Evolutionary conservation across 768 basidiomycete species (phyloP).

Genomic region (Termitomyces sp.): DNA sequence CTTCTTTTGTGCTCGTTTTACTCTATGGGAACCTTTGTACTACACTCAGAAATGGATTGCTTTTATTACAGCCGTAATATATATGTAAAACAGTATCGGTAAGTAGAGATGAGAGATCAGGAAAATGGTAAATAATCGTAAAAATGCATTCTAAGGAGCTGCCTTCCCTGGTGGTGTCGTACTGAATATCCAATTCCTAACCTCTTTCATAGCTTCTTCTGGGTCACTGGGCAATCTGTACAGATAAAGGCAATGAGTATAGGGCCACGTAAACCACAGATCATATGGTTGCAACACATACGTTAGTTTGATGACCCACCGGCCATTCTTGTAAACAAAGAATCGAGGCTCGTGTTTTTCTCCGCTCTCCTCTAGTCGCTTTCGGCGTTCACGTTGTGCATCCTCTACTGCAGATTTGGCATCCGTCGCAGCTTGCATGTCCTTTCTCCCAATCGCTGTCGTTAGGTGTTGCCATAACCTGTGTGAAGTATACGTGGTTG

Average conservation of each 20-base stretch:
- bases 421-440: constrained; percentile 92
- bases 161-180: background rate
- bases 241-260: background rate
- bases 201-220: constrained; percentile 54
- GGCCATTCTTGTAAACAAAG: constrained; percentile 72
- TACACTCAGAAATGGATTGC: constrained; percentile 1
- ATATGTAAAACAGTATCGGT: background rate
- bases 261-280: background rate
- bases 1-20: constrained; percentile 1
- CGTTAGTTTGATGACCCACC: constrained; percentile 80
- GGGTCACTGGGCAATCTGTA: constrained; percentile 69
- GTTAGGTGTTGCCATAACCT: constrained; percentile 86
- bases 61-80: background rate
- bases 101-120: background rate
- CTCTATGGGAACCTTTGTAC: background rate
- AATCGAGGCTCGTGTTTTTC: constrained; percentile 68
- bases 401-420: constrained; percentile 92
- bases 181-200: constrained; percentile 79
- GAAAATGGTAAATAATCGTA: background rate
- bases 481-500: constrained; percentile 1
- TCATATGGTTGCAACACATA: constrained; percentile 31
- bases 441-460: constrained; percentile 74
- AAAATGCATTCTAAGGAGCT: background rate
- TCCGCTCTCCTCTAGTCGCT: constrained; percentile 68
- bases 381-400: constrained; percentile 78